Evolutionary conservation across 2,329 filamentous ascomycete genomes (phyloP).

Genomic region (Xylaria sp.): DNA sequence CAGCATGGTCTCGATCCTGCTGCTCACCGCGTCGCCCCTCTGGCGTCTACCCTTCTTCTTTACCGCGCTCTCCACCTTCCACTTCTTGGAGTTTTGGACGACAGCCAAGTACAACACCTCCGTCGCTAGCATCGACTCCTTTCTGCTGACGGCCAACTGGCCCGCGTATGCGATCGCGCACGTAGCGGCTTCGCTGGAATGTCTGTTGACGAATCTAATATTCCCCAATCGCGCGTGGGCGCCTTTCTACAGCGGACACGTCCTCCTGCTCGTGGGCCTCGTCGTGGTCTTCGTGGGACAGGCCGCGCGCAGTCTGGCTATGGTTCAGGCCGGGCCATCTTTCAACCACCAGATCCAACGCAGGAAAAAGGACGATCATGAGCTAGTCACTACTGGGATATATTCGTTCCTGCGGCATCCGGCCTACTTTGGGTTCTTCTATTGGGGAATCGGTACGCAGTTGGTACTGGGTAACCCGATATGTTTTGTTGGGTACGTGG

Average conservation of each 20-base stretch:
- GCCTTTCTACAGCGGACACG: slow-evolving; percentile 55
- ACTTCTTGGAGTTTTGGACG: slow-evolving; percentile 96
- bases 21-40: slow-evolving; percentile 56
- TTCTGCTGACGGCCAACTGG: slow-evolving; percentile 87
- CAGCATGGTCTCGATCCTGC: slow-evolving; percentile 48
- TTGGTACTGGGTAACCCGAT: slow-evolving; percentile 85
- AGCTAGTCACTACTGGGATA: slow-evolving; percentile 83
- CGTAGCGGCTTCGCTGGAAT: slow-evolving; percentile 76
- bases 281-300: slow-evolving; percentile 76
- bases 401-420: slow-evolving; percentile 84
- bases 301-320: slow-evolving; percentile 79
- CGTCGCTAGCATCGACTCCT: slow-evolving; percentile 76
- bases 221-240: slow-evolving; percentile 62
- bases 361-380: slow-evolving; percentile 73
- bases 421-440: slow-evolving; percentile 98
- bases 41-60: slow-evolving; percentile 76
- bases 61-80: slow-evolving; percentile 78
- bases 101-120: slow-evolving; percentile 86
- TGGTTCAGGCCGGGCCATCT: slow-evolving; percentile 87
- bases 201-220: slow-evolving; percentile 67
- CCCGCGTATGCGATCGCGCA: slow-evolving; percentile 86
- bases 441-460: slow-evolving; percentile 97
- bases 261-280: slow-evolving; percentile 67
- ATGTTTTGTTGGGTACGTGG: slow-evolving; percentile 77
- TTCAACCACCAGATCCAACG: slow-evolving; percentile 91